Base-by-base conservation (phyloP, 495 filamentous ascomycete species). In the Daldinia concentrica region DNA sequence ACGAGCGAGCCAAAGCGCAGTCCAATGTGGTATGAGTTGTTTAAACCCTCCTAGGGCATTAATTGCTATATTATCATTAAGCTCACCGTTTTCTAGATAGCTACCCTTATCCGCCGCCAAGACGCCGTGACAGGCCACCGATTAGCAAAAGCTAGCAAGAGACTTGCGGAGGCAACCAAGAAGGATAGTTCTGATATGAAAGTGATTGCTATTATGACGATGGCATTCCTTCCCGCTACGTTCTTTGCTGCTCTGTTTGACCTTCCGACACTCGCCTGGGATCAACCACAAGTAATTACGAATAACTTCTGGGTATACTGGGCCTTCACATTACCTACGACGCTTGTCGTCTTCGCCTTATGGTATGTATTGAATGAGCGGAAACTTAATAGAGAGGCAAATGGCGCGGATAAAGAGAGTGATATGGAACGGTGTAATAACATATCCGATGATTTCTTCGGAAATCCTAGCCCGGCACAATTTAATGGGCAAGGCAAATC, bases 181-280 rank as follows among this genome's bases (percentile, higher is more conserved):
- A 62, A 68, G 22, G 77, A 79, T 22, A 78, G 77, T 30, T 59
- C 71, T 0, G 64, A 68, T 1, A 79, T 79, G 77, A 76, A 79
- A 39, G 66, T 67, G 1, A 66, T 79, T 26, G 73, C 77, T 0
- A 39, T 79, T 0, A 54, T 79, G 54, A 79, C 77, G 8, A 72
- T 78, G 58, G 52, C 68, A 2, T 79, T 79, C 51, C 61, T 78
- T n/a, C 76, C 76, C n/a, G 75, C 55, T 1, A 78, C 76, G 9
- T 78, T 71, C 69, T 66, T 69, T 11, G 48, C 66, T 4, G 39
- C 61, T 1, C 59, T 69, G 15, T 69, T 69, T 14, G 37, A 48
- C 37, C 17, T 65, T 0, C 66, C 66, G 1, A 57, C 50, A 4
- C 60, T 69, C 3, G 60, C 39, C 2, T 69, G 66, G 66, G 61